These are phyloP conservation scores for Triangularia setosa DNA, from an alignment of 2,329 filamentous ascomycete genomes.

Conservation along the genomic window DNA sequence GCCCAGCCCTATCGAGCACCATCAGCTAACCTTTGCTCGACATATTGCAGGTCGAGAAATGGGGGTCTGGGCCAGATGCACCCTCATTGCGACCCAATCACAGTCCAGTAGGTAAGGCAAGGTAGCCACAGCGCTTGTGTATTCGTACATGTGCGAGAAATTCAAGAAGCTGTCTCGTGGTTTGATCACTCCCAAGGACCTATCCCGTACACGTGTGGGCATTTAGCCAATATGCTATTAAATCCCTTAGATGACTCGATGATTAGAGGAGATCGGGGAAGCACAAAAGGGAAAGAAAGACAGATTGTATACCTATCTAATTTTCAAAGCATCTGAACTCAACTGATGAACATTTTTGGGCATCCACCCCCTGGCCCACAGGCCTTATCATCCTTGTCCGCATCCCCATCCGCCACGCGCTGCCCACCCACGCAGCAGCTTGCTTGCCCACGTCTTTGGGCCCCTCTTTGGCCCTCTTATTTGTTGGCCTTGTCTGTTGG, in stretches of 20 bases:
- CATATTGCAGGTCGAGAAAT: not conserved
- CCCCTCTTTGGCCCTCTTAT: slow-evolving; percentile 12
- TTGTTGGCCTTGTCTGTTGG: slow-evolving; percentile 13
- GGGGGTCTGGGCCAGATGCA: not conserved
- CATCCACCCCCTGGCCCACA: not conserved
- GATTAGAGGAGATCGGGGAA: not conserved
- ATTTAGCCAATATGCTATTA: not conserved
- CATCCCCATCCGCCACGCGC: slow-evolving; percentile 1
- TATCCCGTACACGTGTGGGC: not conserved
- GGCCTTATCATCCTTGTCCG: not conserved
- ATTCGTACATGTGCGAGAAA: not conserved
- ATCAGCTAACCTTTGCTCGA: not conserved
- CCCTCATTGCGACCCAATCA: not conserved
- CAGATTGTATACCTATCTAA: too few species aligned
- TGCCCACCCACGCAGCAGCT: not conserved
- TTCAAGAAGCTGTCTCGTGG: not conserved
- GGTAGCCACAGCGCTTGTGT: not conserved
- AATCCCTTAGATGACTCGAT: not conserved
- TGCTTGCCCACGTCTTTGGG: slow-evolving; percentile 10
- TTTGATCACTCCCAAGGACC: not conserved
- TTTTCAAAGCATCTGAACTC: not conserved
- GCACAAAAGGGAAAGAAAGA: not conserved
- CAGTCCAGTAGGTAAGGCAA: not conserved
- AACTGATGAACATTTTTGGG: not conserved
- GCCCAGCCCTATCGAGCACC: not conserved